Base-by-base conservation (phyloP, 2,329 filamentous ascomycete species). In the Epichloe sp. region DNA sequence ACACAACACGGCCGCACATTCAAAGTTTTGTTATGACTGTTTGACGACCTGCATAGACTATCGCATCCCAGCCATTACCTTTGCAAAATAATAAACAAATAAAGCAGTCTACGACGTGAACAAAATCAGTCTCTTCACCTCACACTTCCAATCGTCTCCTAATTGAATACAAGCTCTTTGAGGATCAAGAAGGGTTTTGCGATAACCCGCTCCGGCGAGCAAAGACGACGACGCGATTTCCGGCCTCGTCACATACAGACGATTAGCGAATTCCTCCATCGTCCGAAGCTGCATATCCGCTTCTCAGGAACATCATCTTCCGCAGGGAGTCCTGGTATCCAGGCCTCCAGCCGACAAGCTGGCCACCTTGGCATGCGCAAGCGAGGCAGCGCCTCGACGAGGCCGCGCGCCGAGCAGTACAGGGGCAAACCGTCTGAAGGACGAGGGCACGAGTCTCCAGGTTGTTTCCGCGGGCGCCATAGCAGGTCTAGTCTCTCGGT, bases 401-500 rank as follows among this genome's bases (percentile, higher is more conserved):
- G 37, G 52, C 60, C 63, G 64, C 60, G 69, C 69, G 66, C 67
- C 67, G 51, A 34, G 21, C 6, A 38, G 21, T 14, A 58, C 62
- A 57, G 62, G 58, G 54, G 62, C 59, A 53, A 59, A 59, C 49
- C 76, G 68, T 65, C 74, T 80, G 68, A 78, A 79, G 61, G 75
- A 80, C 78, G 77, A 80, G 73, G 78, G 78, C 65, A 74, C 78
- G 49, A 73, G 66, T 55, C 66, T 76, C 44, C 78, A 82, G 62
- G 76, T 79, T 54, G 71, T 79, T 48, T 64, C 71, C 44, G 77
- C 78, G 42, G 78, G 78, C 51, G 77, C 74, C 46, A 73, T 74
- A 58, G 88, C 93, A 56, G 93, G 93, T 53, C 78, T 97, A 58
- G 82, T 97, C 56, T 93, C 93, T 50, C 85, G 90, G 85, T 88